Base-by-base conservation (phyloP, 2,329 filamentous ascomycete genomes). In the Calonectria ilicicola region DNA sequence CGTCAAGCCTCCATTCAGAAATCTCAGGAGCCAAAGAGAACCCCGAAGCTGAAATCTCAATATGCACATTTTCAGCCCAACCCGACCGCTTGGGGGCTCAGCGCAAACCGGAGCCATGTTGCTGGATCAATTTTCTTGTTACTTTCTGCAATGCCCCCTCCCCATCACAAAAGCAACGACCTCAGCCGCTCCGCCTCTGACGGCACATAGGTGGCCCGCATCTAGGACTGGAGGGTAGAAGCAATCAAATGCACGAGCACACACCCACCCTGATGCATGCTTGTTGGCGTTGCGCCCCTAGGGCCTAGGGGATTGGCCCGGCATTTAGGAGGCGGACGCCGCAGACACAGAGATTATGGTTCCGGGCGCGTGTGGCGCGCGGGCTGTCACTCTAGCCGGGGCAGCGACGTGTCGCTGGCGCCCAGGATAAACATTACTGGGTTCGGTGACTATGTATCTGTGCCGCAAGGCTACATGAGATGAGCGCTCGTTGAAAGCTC, bases 291-390 rank as follows among this genome's bases (percentile, higher is more conserved):
- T 60, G 46, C 67, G 71, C 67, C 73, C 44, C 62, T 62, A 62
- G 68, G 74, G 74, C 69, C 72, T 68, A 70, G 67, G 63, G 56
- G 70, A 67, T 23, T 64, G 51, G 70, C 42, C 69, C 68, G 64
- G 62, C 56, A 67, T 65, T 64, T 69, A 65, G 42, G 63, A 72
- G 32, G 70, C 46, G 32, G 60, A 69, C 69, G 40, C 68, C 56
- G 64, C 53, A 46, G 65, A 60, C 63, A 68, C 42, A 32, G 69
- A 23, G 67, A 70, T 51, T 47, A 19, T 63, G 66, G 65, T 60
- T 65, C 68, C 69, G 60, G 73, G 73, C 75, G 73, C 69, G 42
- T 58, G 69, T 70, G 60, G 51, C 70, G 68, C 58, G 42, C 46
- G 53, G 58, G 60, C 72, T 72, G 66, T 58, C 70, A 73, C 62